These are phyloP conservation scores for Trametes sp. DNA, from an alignment of 1,284 basidiomycete species.

Conservation along the genomic window DNA sequence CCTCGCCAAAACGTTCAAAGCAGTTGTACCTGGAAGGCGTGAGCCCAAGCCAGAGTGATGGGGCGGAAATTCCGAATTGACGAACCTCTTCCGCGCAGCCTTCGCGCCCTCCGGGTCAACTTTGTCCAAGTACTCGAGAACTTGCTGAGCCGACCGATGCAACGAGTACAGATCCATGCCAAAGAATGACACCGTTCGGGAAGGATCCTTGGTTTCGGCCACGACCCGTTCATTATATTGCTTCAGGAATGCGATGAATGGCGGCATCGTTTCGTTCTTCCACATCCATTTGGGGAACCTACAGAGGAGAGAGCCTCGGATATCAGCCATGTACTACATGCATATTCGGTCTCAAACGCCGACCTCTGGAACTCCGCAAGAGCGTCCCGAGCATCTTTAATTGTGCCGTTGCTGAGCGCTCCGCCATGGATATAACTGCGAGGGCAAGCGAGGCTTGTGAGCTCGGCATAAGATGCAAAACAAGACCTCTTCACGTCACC, in stretches of 20 bases:
- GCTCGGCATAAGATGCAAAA: not conserved
- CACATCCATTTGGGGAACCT: conserved; percentile 45
- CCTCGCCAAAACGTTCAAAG: conserved; percentile 41
- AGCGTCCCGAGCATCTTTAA: conserved; percentile 32
- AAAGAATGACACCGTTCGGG: conserved; percentile 37
- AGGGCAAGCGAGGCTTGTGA: conserved; percentile 6
- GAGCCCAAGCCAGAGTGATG: not conserved
- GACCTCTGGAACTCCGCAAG: conserved; percentile 37
- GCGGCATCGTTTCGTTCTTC: conserved; percentile 42
- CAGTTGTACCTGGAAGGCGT: conserved; percentile 36
- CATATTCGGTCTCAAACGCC: not conserved
- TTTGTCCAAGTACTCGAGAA: conserved; percentile 37
- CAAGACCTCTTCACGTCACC: conserved; percentile 26
- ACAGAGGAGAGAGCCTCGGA: not conserved
- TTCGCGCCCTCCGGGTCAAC: conserved; percentile 40
- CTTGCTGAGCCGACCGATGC: conserved; percentile 37
- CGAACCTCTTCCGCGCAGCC: conserved; percentile 37
- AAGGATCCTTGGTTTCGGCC: conserved; percentile 26
- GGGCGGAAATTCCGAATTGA: not conserved
- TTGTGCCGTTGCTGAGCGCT: conserved; percentile 22
- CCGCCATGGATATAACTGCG: conserved; percentile 37
- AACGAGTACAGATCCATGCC: conserved; percentile 43
- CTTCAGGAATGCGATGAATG: conserved; percentile 36
- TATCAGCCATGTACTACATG: not conserved
- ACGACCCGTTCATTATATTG: conserved; percentile 34